These are phyloP conservation scores for Stephania cephalantha DNA, from an alignment of 164 flowering plant genomes.

Conservation along the genomic window DNA sequence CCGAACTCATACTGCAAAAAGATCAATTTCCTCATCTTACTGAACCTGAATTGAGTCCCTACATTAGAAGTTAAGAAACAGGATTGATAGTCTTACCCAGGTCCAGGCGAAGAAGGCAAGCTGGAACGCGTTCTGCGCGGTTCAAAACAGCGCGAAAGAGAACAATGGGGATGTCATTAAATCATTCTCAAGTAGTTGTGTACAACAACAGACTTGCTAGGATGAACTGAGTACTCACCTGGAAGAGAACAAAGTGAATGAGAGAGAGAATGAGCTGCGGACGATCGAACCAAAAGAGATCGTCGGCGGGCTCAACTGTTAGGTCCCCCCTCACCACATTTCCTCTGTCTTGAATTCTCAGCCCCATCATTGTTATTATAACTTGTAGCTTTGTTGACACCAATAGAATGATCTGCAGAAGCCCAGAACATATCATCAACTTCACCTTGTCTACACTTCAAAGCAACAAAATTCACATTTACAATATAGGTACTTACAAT, in stretches of 20 bases:
- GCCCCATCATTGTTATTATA: neutral
- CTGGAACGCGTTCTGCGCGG: neutral
- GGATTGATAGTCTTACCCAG: neutral
- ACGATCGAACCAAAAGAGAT: neutral
- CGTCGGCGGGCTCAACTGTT: neutral
- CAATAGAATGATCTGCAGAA: constrained; percentile 1
- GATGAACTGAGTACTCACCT: neutral
- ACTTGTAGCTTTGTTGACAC: neutral
- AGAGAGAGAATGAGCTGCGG: neutral
- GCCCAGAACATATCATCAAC: neutral
- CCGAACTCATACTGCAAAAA: neutral
- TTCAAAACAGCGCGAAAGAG: neutral
- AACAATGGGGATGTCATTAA: neutral
- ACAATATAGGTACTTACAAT: neutral
- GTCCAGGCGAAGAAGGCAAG: neutral
- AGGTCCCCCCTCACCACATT: neutral
- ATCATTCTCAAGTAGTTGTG: neutral
- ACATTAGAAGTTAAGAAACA: neutral
- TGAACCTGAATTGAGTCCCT: neutral
- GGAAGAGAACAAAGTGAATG: neutral
- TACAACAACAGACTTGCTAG: neutral
- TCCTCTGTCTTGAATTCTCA: neutral
- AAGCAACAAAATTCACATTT: neutral
- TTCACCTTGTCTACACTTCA: neutral
- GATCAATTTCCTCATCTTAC: neutral